A percentile compares a stretch with the other conserved stretches of the same genome.
Conservation (phyloP, 139 green algal genomes). For the Eudorina sp. region DNA sequence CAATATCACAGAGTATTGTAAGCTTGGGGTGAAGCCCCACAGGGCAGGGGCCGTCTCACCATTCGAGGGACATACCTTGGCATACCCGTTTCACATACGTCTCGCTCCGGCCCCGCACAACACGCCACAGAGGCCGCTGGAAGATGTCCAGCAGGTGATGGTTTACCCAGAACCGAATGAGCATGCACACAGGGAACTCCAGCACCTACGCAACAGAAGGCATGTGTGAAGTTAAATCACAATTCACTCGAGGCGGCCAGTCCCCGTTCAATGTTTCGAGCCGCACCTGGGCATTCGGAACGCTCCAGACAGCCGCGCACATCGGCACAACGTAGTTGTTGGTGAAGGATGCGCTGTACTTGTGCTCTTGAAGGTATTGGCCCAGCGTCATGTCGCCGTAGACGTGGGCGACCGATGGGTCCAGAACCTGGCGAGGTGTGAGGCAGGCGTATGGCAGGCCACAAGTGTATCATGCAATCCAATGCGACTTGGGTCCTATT, state of each 20-base stretch:
- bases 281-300: slow-evolving; percentile 77
- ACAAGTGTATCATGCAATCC: neutral
- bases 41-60: no score
- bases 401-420: slow-evolving; percentile 45
- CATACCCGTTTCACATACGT: slow-evolving; percentile 85
- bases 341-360: slow-evolving; percentile 82
- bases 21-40: no score
- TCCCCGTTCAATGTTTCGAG: neutral
- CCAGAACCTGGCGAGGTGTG: slow-evolving; percentile 63
- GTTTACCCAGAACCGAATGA: slow-evolving; percentile 97
- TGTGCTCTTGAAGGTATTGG: slow-evolving; percentile 79
- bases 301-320: slow-evolving; percentile 97
- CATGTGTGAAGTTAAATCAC: neutral
- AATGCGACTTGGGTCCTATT: neutral
- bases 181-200: slow-evolving; percentile 86
- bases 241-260: neutral
- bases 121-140: slow-evolving; percentile 90
- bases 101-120: slow-evolving; percentile 86
- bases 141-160: slow-evolving; percentile 96
- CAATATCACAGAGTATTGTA: no score
- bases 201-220: slow-evolving; percentile 81
- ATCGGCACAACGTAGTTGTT: slow-evolving; percentile 94
- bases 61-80: no score
- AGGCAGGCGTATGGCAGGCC: neutral
- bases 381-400: slow-evolving; percentile 82